Base-by-base conservation (phyloP, 345 rosid species). In the Eucalyptus cloeziana region DNA sequence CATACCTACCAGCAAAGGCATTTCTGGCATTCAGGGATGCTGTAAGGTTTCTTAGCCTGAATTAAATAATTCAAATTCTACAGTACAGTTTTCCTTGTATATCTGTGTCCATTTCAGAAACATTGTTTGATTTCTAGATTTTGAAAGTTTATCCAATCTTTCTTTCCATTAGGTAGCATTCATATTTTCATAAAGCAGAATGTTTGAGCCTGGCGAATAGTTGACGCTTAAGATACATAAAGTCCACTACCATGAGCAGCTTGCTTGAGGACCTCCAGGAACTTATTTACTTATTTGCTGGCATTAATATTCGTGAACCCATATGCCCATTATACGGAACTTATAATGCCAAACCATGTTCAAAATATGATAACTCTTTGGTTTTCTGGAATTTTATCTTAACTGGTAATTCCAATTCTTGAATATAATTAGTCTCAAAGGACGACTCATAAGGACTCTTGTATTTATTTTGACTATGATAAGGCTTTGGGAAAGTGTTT, bases 1-100 rank as follows among this genome's bases (percentile, higher is more conserved):
- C 97, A 87, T 97, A 97, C 92, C 94, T 97, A 31, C 99, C 99
- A 27, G 94, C 95, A 89, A 93, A 92, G 88, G 98, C 96, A 37
- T 98, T 94, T 93, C 33, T 56, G 50, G 96, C 94, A 50, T 96
- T 97, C 91, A 96, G 95, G 93, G 92, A 95, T 88, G 97, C 97
- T 91, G 99, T 96, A 95, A 92, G 96, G 88, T 89, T 43, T 81
- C 87, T 19, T 87, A 33, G 51, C 67, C 81, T 62, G 56, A 33
- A 83, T 87, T 86, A 69, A 85, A 87, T 86, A 37, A 45, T 27
- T 37, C 7, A 85, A 49, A 50, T 58, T 43, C 37, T 40, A 49
- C n/a, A 89, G 33, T 19, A 56, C 19, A 10, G 30, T n/a, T 69
- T 52, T 58, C 33, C 79, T 45, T 87, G 89, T 71, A 40, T 21